Conservation (phyloP, 1,284 basidiomycete genomes). For the Takashimella koratensis region DNA sequence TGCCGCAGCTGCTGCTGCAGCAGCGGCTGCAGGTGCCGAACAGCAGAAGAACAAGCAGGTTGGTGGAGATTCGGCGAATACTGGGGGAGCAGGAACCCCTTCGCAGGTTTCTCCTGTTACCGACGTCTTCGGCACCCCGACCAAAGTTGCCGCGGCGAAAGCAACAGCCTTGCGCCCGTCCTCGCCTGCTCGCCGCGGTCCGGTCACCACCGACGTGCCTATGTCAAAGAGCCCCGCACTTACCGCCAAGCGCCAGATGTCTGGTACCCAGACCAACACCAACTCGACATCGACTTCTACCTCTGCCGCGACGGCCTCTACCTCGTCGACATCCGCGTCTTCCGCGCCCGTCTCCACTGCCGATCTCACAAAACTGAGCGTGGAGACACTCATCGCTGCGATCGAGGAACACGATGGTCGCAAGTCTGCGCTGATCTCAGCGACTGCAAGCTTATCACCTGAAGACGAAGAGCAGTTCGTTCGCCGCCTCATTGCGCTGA, state of each 20-base stretch:
- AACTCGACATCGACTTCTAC: background rate
- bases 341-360: slow-evolving; percentile 4
- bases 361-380: slow-evolving; percentile 46
- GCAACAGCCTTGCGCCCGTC: background rate
- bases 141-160: background rate
- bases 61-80: background rate
- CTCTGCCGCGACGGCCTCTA: background rate
- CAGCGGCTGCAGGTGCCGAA: background rate
- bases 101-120: background rate
- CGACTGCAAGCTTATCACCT: slow-evolving; percentile 42
- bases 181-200: background rate
- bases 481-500: slow-evolving; percentile 48
- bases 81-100: too few species aligned
- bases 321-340: background rate
- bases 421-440: slow-evolving; percentile 33
- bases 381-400: slow-evolving; percentile 50
- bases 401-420: slow-evolving; percentile 49
- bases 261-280: background rate
- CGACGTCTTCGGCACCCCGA: background rate
- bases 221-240: slow-evolving; percentile 38
- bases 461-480: slow-evolving; percentile 54
- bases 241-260: slow-evolving; percentile 27
- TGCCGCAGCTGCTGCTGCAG: background rate
- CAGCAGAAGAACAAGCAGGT: background rate
- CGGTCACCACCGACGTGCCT: background rate